Conservation (phyloP, 768 basidiomycete species). For the Russula earlei region DNA sequence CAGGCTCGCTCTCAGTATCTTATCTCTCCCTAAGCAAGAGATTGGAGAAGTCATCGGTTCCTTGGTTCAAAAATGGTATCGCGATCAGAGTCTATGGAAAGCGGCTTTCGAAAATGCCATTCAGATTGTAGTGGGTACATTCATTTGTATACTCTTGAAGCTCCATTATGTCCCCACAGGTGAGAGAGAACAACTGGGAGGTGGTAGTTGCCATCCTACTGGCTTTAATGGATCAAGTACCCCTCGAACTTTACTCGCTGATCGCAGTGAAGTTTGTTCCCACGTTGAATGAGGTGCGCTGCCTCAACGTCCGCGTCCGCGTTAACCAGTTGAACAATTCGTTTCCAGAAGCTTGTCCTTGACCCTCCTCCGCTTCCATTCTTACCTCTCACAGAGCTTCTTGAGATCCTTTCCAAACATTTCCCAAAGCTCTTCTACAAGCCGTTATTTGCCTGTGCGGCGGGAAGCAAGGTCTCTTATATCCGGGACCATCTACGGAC, state of each 20-base stretch:
- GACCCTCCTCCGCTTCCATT: constrained; percentile 44
- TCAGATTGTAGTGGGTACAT: not conserved
- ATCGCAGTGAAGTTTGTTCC: constrained; percentile 36
- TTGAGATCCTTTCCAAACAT: constrained; percentile 39
- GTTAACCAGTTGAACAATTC: not conserved
- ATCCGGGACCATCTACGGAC: constrained; percentile 50
- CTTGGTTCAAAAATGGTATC: constrained; percentile 28
- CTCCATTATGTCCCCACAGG: constrained; percentile 23
- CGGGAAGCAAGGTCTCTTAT: constrained; percentile 46
- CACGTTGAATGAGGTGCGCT: constrained; percentile 41
- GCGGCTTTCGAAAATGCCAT: constrained; percentile 17
- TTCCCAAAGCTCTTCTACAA: constrained; percentile 63
- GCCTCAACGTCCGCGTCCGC: not conserved
- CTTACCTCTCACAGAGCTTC: constrained; percentile 38
- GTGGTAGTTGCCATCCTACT: constrained; percentile 33
- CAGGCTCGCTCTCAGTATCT: constrained; percentile 35
- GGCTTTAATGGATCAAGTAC: constrained; percentile 35
- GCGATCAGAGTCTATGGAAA: constrained; percentile 2
- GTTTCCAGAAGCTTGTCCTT: constrained; percentile 37
- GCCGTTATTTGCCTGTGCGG: constrained; percentile 60
- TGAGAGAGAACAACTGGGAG: constrained; percentile 36
- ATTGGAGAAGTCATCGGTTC: constrained; percentile 19
- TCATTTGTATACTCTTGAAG: not conserved
- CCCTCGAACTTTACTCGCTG: constrained; percentile 38
- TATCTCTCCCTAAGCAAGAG: constrained; percentile 21